These are phyloP conservation scores for Gossypioides kirkii DNA, from an alignment of 345 rosid genomes.

Conservation along the genomic window DNA sequence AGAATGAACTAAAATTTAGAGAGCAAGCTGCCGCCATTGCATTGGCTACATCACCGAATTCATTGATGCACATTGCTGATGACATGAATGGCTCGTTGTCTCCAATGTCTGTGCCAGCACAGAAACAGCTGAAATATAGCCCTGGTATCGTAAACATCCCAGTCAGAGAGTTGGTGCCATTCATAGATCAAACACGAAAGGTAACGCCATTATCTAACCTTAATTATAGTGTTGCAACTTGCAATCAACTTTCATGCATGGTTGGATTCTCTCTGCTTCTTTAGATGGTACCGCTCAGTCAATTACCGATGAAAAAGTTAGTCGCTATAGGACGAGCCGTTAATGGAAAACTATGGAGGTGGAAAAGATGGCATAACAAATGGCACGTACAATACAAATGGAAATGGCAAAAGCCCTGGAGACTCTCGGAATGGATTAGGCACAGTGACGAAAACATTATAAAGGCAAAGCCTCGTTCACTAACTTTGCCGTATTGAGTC, in stretches of 20 bases:
- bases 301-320: slow-evolving; percentile 62
- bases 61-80: slow-evolving; percentile 55
- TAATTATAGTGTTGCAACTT: neutral
- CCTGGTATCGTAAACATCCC: slow-evolving; percentile 81
- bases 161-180: slow-evolving; percentile 52
- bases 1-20: slow-evolving; percentile 6
- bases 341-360: slow-evolving; percentile 90
- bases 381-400: slow-evolving; percentile 97
- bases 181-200: slow-evolving; percentile 63
- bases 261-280: slow-evolving; percentile 12
- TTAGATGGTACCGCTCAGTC: slow-evolving; percentile 93
- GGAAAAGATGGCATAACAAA: slow-evolving; percentile 99
- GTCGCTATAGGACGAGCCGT: slow-evolving; percentile 55
- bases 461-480: slow-evolving; percentile 63
- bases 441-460: slow-evolving; percentile 79
- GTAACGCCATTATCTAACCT: slow-evolving; percentile 30
- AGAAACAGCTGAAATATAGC: slow-evolving; percentile 85
- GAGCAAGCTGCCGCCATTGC: slow-evolving; percentile 61
- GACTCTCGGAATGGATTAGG: slow-evolving; percentile 86
- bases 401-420: slow-evolving; percentile 99
- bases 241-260: slow-evolving; percentile 9
- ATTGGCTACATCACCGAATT: slow-evolving; percentile 56
- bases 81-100: slow-evolving; percentile 56
- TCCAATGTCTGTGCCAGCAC: slow-evolving; percentile 77
- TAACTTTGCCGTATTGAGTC: slow-evolving; percentile 31